A percentile compares a stretch with the other conserved stretches of the same genome.
Evolutionary conservation across 2,329 filamentous ascomycete species (phyloP).

Genomic region (Apiospora arundinis): DNA sequence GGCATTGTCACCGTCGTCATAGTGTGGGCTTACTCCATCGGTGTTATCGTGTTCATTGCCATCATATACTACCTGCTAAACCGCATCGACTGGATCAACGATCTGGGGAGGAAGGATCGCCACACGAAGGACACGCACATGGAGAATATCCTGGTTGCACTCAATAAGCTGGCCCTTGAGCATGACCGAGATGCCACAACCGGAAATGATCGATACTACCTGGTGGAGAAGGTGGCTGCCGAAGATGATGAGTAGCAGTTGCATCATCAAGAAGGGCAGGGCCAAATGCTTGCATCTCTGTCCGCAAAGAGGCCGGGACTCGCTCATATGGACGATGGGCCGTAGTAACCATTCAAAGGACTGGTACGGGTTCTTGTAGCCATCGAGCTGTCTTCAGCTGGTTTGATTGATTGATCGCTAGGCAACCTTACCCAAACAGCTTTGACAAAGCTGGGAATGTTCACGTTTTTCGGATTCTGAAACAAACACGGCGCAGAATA

Average conservation of each 20-base stretch:
- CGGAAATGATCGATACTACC: conserved; percentile 35
- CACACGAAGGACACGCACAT: conserved; percentile 66
- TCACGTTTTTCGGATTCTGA: too few species aligned
- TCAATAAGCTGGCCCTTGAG: conserved; percentile 63
- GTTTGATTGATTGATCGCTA: too few species aligned
- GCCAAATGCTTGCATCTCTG: too few species aligned
- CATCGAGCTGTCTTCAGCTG: too few species aligned
- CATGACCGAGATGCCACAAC: conserved; percentile 36
- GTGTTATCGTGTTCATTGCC: conserved; percentile 69
- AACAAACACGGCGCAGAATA: too few species aligned
- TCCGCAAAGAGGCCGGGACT: too few species aligned
- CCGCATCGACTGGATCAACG: conserved; percentile 62
- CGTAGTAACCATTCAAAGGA: too few species aligned
- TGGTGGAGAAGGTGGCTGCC: conserved; percentile 38
- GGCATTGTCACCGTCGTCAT: conserved; percentile 67
- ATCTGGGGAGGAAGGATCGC: conserved; percentile 68
- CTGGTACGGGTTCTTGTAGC: too few species aligned
- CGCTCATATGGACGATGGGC: too few species aligned
- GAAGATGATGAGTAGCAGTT: conserved; percentile 33
- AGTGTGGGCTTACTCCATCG: conserved; percentile 71
- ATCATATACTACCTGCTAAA: conserved; percentile 70
- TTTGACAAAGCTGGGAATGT: too few species aligned
- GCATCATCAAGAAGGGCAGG: too few species aligned
- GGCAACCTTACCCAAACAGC: too few species aligned
- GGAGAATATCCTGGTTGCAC: conserved; percentile 70